A percentile compares a stretch with the other conserved stretches of the same genome.
These are phyloP conservation scores for Fusarium nodosum DNA, from an alignment of 2,329 filamentous ascomycete genomes.

Conservation along the genomic window DNA sequence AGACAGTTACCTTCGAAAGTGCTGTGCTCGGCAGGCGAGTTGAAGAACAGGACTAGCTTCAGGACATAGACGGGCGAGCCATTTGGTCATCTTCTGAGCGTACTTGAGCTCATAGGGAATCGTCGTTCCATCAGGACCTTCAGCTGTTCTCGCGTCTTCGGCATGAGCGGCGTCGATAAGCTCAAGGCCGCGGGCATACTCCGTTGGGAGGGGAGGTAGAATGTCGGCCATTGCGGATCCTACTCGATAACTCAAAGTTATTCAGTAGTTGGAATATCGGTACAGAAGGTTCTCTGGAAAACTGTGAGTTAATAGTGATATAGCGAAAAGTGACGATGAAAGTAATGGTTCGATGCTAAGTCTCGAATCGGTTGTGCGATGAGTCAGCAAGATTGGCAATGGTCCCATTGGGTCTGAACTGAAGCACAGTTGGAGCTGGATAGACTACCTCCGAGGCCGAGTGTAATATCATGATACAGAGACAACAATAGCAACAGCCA, in stretches of 20 bases:
- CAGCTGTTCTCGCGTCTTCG: slow-evolving; percentile 55
- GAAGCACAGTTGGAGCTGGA: slow-evolving; percentile 6
- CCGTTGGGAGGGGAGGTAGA: slow-evolving; percentile 54
- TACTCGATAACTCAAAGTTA: neutral
- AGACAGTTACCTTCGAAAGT: slow-evolving; percentile 73
- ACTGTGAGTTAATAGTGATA: neutral
- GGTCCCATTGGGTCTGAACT: slow-evolving; percentile 40
- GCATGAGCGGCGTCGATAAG: slow-evolving; percentile 77
- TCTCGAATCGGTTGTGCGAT: slow-evolving; percentile 38
- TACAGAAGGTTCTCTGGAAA: neutral
- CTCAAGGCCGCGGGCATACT: slow-evolving; percentile 67
- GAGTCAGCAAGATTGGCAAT: slow-evolving; percentile 45
- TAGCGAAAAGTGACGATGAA: neutral
- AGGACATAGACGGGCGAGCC: slow-evolving; percentile 73
- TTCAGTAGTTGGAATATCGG: neutral
- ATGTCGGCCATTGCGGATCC: slow-evolving; percentile 27
- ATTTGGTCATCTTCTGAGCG: slow-evolving; percentile 81
- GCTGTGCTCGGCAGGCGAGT: slow-evolving; percentile 85
- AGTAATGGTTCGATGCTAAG: slow-evolving; percentile 1
- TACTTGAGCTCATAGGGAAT: slow-evolving; percentile 87
- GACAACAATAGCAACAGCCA: neutral
- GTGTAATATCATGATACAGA: slow-evolving; percentile 4
- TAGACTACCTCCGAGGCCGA: slow-evolving; percentile 4
- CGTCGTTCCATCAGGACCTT: slow-evolving; percentile 58
- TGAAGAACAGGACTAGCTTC: slow-evolving; percentile 75